Evolutionary conservation across 1,139 yeast species (phyloP), one percentile per base, ranked within the genome.

Genomic region (Scheffersomyces parashehatae): DNA sequence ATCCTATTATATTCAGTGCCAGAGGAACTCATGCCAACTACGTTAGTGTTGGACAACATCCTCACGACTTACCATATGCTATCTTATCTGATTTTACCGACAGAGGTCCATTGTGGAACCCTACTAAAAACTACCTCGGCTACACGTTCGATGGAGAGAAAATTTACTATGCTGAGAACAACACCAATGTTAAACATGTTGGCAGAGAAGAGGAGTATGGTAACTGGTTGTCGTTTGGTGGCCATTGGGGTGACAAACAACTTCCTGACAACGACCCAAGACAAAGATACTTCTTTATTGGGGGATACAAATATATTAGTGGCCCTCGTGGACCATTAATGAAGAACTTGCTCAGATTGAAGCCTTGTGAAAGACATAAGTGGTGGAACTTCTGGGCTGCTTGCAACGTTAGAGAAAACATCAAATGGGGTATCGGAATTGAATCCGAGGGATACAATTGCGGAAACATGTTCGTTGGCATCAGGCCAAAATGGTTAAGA

Each of bases 21-120:
- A 72, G 97, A 50, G 99, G 99, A 0, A 93, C 99, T 0, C 99
- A 93, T 66, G 98, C 98, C 12, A 91, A 91, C 63, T 93, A 93
- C 60, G 96, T 95, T 0, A 81, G 95, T n/a, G 93, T 87, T 0
- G 99, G 99, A 0, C 96, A 91, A 59, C 96, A 91, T 61, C 85
- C 97, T 1, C 98, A 91, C 62, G 98, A 93, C 63, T 76, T 90
- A 42, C 99, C 99, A 0, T 89, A 88, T 64, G 87, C 88, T 44
- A 90, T 95, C 48, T 70, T 93, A 40, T 83, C 90, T 38, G 99
- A 93, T 66, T 93, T 89, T 63, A 89, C 98, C 1, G 98, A 93
- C 62, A 73, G 97, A 38, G 99, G 99, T 1, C 87, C 95, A 3
- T 70, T 93, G 52, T 93, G 99, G 98, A 93, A 91, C 62, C 97